These are phyloP conservation scores for Sugiyamaella paludigena DNA, from an alignment of 1,139 yeast species.

Conservation along the genomic window DNA sequence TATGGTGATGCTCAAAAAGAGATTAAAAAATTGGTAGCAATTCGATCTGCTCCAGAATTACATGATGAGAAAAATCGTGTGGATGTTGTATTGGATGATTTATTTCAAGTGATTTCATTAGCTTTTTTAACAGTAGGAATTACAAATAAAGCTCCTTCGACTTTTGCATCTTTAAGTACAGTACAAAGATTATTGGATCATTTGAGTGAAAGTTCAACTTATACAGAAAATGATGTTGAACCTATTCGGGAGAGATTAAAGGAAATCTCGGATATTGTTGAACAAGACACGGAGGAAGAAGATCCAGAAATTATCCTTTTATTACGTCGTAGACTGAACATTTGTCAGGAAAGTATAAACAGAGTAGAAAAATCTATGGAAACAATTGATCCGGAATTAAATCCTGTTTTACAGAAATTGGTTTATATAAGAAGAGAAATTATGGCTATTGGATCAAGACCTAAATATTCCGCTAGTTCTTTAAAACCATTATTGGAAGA, in stretches of 20 bases:
- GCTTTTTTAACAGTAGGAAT: conserved; percentile 90
- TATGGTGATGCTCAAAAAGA: conserved; percentile 42
- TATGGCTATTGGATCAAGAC: conserved; percentile 48
- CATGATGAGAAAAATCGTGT: conserved; percentile 40
- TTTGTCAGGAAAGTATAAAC: conserved; percentile 29
- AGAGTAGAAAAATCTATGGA: conserved; percentile 32
- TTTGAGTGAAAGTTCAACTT: conserved; percentile 73
- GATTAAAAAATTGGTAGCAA: conserved; percentile 33
- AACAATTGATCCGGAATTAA: conserved; percentile 36
- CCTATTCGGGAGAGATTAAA: conserved; percentile 70
- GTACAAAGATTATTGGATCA: conserved; percentile 81
- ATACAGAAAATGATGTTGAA: conserved; percentile 74
- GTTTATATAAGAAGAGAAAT: conserved; percentile 55
- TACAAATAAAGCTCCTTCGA: conserved; percentile 87
- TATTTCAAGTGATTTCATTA: conserved; percentile 78
- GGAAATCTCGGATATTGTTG: conserved; percentile 64
- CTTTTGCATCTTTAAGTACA: conserved; percentile 82
- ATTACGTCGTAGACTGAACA: conserved; percentile 30
- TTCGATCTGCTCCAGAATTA: conserved; percentile 30
- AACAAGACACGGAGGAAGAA: conserved; percentile 39
- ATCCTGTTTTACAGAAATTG: conserved; percentile 36
- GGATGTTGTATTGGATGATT: conserved; percentile 79
- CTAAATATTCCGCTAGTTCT: conserved; percentile 35
- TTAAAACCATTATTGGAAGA: conserved; percentile 41
- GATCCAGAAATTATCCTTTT: conserved; percentile 34